Evolutionary conservation across 108 stramenopile genomes (phyloP).

Genomic region (Cyclostephanos tholiformis): DNA sequence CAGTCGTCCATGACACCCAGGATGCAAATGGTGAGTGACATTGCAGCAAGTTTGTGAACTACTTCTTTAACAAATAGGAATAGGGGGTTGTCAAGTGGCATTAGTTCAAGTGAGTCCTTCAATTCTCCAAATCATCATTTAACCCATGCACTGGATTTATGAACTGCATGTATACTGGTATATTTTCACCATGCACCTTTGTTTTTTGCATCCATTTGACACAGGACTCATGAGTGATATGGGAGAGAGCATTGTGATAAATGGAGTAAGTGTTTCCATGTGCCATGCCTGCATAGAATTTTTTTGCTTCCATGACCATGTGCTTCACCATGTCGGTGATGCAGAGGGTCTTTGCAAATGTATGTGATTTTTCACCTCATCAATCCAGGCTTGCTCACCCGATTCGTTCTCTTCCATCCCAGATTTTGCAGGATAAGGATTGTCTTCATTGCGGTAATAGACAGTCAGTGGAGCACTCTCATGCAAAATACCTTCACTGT

Average conservation of each 20-base stretch:
- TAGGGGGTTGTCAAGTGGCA: background rate
- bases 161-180: background rate
- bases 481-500: background rate
- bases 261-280: background rate
- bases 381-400: background rate
- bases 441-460: background rate
- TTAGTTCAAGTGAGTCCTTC: background rate
- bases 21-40: background rate
- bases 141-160: background rate
- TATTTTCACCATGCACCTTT: background rate
- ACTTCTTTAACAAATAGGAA: background rate
- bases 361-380: background rate
- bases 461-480: background rate
- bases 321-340: constrained; percentile 8
- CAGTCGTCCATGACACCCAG: background rate
- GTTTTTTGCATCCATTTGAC: constrained; percentile 4
- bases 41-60: background rate
- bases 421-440: constrained; percentile 1
- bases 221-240: background rate
- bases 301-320: background rate
- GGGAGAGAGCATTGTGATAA: background rate
- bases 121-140: too few species aligned
- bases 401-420: background rate
- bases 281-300: background rate
- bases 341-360: background rate